phyloP scores from a whole-genome alignment of 768 basidiomycete species.

The Antrodiella citrinella region DNA sequence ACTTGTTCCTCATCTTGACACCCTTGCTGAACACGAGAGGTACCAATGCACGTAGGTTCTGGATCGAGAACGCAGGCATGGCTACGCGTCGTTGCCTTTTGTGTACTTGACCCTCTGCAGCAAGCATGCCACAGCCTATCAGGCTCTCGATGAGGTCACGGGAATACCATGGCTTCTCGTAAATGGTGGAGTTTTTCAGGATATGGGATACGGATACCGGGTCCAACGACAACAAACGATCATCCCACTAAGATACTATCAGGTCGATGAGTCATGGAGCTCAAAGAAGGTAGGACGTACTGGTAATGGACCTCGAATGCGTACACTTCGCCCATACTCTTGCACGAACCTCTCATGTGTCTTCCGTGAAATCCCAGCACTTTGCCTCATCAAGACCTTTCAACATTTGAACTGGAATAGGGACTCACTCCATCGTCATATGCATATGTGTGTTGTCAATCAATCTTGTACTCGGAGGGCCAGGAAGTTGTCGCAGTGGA shows the following conservation, averaged over 20 bases:
- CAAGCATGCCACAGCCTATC: conserved; percentile 78
- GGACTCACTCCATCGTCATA: conserved; percentile 51
- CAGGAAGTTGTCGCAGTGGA: conserved; percentile 48
- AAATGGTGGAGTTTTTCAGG: conserved; percentile 60
- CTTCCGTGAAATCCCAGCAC: conserved; percentile 43
- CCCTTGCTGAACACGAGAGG: conserved; percentile 71
- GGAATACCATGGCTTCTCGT: conserved; percentile 81
- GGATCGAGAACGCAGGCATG: conserved; percentile 73
- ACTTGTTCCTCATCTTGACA: conserved; percentile 49
- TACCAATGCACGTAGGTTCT: conserved; percentile 63
- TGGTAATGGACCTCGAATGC: conserved; percentile 58
- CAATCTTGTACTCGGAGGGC: conserved; percentile 44
- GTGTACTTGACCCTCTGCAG: conserved; percentile 71
- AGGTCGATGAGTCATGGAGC: not conserved
- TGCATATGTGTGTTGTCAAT: conserved; percentile 45
- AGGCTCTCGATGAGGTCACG: conserved; percentile 65
- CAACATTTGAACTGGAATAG: too few species aligned
- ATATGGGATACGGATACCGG: conserved; percentile 68
- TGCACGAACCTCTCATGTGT: conserved; percentile 46
- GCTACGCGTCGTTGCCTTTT: conserved; percentile 73
- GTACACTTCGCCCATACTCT: conserved; percentile 61
- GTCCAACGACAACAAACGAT: conserved; percentile 75
- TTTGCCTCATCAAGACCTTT: too few species aligned
- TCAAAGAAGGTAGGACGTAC: conserved; percentile 34
- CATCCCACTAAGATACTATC: conserved; percentile 51